These are phyloP conservation scores for Dactylellina drechsleri DNA, from an alignment of 2,329 filamentous ascomycete genomes.

Conservation along the genomic window DNA sequence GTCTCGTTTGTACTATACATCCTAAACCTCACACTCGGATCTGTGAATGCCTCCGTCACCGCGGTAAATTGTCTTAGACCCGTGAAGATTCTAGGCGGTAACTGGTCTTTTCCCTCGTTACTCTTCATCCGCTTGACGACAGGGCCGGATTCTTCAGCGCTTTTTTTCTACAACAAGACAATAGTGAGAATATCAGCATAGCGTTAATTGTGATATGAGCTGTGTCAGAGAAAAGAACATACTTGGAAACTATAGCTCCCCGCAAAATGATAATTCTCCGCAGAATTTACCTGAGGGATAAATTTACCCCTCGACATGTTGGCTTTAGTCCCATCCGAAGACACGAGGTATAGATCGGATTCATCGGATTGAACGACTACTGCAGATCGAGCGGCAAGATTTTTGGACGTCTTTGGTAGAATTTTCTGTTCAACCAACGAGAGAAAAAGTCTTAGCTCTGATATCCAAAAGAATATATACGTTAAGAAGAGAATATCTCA, in stretches of 20 bases:
- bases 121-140: slow-evolving; percentile 30
- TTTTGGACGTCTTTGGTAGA: slow-evolving; percentile 20
- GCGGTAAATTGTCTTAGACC: slow-evolving; percentile 34
- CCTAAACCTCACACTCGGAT: slow-evolving; percentile 39
- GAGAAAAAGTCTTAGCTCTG: neutral
- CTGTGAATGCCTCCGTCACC: slow-evolving; percentile 32
- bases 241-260: slow-evolving; percentile 33
- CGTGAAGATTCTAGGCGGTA: slow-evolving; percentile 45
- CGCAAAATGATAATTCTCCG: slow-evolving; percentile 29
- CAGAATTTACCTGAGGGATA: slow-evolving; percentile 8
- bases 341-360: slow-evolving; percentile 43
- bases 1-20: slow-evolving; percentile 51
- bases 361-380: slow-evolving; percentile 50
- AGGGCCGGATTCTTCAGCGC: slow-evolving; percentile 23
- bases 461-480: neutral
- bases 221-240: neutral
- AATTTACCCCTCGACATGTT: slow-evolving; percentile 43
- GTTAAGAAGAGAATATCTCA: neutral
- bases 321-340: slow-evolving; percentile 33
- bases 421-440: slow-evolving; percentile 22
- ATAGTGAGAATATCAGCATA: neutral
- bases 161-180: slow-evolving; percentile 15
- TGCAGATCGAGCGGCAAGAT: slow-evolving; percentile 43
- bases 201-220: neutral
- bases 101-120: slow-evolving; percentile 22